Percentiles rank a stretch among this genome's conserved stretches.
phyloP scores from a whole-genome alignment of 495 filamentous ascomycete genomes.

The Penicillium manginii region DNA sequence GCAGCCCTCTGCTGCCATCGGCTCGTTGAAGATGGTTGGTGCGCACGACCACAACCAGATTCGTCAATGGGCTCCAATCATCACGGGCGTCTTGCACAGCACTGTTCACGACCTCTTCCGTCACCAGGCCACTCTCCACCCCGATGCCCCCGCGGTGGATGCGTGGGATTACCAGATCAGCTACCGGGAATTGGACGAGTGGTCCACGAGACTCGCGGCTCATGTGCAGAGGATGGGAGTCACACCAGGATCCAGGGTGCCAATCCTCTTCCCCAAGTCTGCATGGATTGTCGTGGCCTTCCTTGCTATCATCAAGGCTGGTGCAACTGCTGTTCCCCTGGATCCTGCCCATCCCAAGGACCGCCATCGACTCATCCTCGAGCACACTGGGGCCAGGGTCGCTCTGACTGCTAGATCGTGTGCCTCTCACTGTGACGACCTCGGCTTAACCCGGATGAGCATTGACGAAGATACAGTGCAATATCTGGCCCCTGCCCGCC shows the following conservation, averaged over 20 bases:
- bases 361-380: conserved; percentile 30
- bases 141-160: conserved; percentile 42
- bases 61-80: too few species aligned
- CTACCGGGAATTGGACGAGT: conserved; percentile 56
- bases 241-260: too few species aligned
- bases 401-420: conserved; percentile 45
- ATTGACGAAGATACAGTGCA: too few species aligned
- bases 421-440: too few species aligned
- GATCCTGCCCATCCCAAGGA: conserved; percentile 27
- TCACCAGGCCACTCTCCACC: too few species aligned
- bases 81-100: conserved; percentile 47
- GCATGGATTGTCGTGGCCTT: conserved; percentile 43
- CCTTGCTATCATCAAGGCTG: conserved; percentile 49
- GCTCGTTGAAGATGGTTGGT: conserved; percentile 29
- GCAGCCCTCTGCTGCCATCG: too few species aligned
- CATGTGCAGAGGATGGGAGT: conserved; percentile 47
- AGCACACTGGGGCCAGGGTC: conserved; percentile 45
- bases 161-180: conserved; percentile 55
- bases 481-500: conserved; percentile 28
- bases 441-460: too few species aligned
- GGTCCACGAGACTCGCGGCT: conserved; percentile 39
- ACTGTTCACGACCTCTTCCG: too few species aligned
- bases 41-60: too few species aligned
- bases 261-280: conserved; percentile 45
- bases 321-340: conserved; percentile 47